Evolutionary conservation across 805 yeast genomes (phyloP).

Genomic region (Metschnikowia chrysomelidarum): DNA sequence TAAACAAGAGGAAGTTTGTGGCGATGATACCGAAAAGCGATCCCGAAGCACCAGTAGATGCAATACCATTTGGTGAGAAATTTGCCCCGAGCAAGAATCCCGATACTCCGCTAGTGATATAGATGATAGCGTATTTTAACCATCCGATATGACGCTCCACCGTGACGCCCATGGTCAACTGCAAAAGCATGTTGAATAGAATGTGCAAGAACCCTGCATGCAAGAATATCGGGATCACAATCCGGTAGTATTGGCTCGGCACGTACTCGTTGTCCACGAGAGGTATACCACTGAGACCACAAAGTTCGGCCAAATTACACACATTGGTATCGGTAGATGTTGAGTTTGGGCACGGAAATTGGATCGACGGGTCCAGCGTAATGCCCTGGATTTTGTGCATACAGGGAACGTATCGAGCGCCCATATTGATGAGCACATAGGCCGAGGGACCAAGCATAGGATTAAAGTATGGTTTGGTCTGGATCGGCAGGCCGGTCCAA

Average conservation of each 20-base stretch:
- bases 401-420: constrained; percentile 70
- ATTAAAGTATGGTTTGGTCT: constrained; percentile 68
- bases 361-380: constrained; percentile 45
- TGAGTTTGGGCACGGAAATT: constrained; percentile 69
- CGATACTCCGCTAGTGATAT: constrained; percentile 58
- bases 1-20: constrained; percentile 52
- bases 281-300: constrained; percentile 56
- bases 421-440: constrained; percentile 63
- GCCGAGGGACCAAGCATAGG: constrained; percentile 80
- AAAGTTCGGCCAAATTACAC: constrained; percentile 55
- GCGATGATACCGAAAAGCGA: constrained; percentile 70
- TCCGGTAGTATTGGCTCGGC: constrained; percentile 69
- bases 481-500: constrained; percentile 63
- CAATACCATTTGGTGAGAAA: constrained; percentile 63
- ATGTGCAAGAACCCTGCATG: constrained; percentile 77
- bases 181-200: constrained; percentile 58
- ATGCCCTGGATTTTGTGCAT: constrained; percentile 53
- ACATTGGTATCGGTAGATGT: constrained; percentile 53
- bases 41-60: constrained; percentile 71
- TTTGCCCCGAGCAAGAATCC: constrained; percentile 71
- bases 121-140: constrained; percentile 51
- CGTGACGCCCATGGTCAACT: constrained; percentile 57
- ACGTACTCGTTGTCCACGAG: constrained; percentile 28
- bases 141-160: constrained; percentile 59
- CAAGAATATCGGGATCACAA: constrained; percentile 65